Evolutionary conservation across 2,329 filamentous ascomycete genomes (phyloP), one percentile per base, ranked within the genome.

Genomic region (Acrocalymma vagum): DNA sequence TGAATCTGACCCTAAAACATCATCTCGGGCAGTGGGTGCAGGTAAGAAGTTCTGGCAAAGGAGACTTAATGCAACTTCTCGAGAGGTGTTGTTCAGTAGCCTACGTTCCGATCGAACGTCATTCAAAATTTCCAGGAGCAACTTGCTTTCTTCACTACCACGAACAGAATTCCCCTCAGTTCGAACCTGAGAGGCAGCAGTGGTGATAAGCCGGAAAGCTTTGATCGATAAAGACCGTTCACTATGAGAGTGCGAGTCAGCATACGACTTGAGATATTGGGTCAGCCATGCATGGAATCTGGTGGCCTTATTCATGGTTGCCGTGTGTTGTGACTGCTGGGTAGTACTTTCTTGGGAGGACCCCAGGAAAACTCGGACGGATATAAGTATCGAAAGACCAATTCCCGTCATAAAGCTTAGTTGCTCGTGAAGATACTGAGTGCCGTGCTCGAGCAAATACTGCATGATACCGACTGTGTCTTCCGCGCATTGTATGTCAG

Each of bases 391-490:
- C 1, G 90, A 90, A 13, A 96, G 73, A 1, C 87, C 81, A 50
- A 92, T 87, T 0, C 92, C 93, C 9, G 88, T 85, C 27, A 95
- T 75, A 57, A 96, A 96, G 0, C 85, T 86, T 1, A 90, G 84
- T 1, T 80, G 77, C 21, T 80, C 76, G 3, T 68, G 71, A 4
- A 99, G 75, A 62, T 93, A 85, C 5, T 72, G 56, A 11, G 74
- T 73, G 6, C 93, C 91, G 35, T 81, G 79, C 5, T 81, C 75
- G 10, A 97, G 76, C 1, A 99, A 78, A 68, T 95, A 96, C 65
- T 90, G 87, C 45, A 88, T 84, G 22, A 99, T 81, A 0, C 92
- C 93, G 29, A 97, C 78, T 2, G 89, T 86, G 72, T 99, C 94
- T 61, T 96, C 90, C 8, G 92, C 88, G 67, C 93, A 97, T 61